These are phyloP conservation scores for Cyanidioschyzon merolae DNA, from an alignment of 23 red algal genomes.

Conservation along the genomic window DNA sequence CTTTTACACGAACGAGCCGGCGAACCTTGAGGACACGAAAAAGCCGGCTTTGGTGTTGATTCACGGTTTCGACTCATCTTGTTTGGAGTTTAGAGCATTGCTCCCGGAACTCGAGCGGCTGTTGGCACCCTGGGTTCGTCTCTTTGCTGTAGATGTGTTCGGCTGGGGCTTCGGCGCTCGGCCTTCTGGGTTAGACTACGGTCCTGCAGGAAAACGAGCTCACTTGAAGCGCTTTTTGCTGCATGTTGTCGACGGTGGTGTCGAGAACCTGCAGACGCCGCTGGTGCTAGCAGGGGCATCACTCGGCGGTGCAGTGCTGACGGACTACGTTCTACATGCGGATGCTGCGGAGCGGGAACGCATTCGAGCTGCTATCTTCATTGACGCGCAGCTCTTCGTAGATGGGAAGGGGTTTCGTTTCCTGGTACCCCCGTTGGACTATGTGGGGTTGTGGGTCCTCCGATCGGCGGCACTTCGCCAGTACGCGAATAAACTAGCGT, in stretches of 20 bases:
- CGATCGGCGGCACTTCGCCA: constrained; percentile 42
- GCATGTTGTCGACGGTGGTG: constrained; percentile 20
- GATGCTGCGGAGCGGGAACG: not conserved
- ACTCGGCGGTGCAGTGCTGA: constrained; percentile 51
- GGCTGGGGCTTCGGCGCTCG: constrained; percentile 68
- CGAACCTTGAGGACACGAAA: not conserved
- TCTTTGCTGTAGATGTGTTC: constrained; percentile 30
- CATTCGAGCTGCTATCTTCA: constrained; percentile 21
- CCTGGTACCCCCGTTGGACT: constrained; percentile 19
- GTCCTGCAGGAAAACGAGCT: constrained; percentile 31
- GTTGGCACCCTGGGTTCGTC: not conserved
- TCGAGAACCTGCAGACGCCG: not conserved
- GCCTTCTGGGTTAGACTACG: constrained; percentile 19
- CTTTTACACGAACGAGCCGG: not conserved
- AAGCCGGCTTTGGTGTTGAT: constrained; percentile 36
- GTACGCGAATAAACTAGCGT: constrained; percentile 31
- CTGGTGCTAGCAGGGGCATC: constrained; percentile 48
- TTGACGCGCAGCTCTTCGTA: constrained; percentile 54
- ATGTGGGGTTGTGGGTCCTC: constrained; percentile 37
- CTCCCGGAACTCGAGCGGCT: constrained; percentile 21
- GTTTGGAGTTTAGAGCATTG: constrained; percentile 51
- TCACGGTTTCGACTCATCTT: constrained; percentile 71
- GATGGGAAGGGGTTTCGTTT: constrained; percentile 35
- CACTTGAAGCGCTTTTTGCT: constrained; percentile 39
- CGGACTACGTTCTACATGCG: constrained; percentile 36